phyloP scores from a whole-genome alignment of 1,284 basidiomycete genomes.

The Microbotryum intermedium region DNA sequence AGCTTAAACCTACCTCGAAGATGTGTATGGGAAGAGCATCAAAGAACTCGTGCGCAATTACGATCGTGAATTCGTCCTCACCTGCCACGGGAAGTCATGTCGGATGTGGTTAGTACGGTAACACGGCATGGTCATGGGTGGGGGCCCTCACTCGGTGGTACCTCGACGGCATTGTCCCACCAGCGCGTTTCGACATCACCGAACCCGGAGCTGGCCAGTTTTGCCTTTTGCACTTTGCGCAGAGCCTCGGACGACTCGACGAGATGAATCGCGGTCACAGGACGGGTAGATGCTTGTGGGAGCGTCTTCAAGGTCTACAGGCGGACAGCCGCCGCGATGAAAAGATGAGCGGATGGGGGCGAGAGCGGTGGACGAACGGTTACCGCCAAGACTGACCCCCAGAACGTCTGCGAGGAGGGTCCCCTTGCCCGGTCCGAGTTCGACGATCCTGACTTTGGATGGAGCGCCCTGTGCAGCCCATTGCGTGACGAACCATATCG shows the following conservation, averaged over 20 bases:
- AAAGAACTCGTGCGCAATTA: conserved; percentile 95
- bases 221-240: conserved; percentile 56
- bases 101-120: too few species aligned
- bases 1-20: conserved; percentile 75
- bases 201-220: conserved; percentile 43
- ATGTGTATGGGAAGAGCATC: conserved; percentile 91
- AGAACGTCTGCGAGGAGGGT: conserved; percentile 88
- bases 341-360: background rate
- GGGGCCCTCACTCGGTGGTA: conserved; percentile 45
- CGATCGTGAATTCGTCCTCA: conserved; percentile 61
- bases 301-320: conserved; percentile 37
- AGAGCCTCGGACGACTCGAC: conserved; percentile 70
- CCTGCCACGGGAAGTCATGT: conserved; percentile 21
- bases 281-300: conserved; percentile 52
- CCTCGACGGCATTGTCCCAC: conserved; percentile 64
- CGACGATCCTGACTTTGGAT: conserved; percentile 61
- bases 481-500: conserved; percentile 73
- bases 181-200: conserved; percentile 50
- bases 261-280: conserved; percentile 57
- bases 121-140: background rate
- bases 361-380: background rate
- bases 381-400: conserved; percentile 49
- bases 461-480: conserved; percentile 57
- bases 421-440: conserved; percentile 89
- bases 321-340: background rate